A percentile compares a stretch with the other conserved stretches of the same genome.
Evolutionary conservation across 2,329 filamentous ascomycete species (phyloP).

Genomic region (Xylaria sp.): DNA sequence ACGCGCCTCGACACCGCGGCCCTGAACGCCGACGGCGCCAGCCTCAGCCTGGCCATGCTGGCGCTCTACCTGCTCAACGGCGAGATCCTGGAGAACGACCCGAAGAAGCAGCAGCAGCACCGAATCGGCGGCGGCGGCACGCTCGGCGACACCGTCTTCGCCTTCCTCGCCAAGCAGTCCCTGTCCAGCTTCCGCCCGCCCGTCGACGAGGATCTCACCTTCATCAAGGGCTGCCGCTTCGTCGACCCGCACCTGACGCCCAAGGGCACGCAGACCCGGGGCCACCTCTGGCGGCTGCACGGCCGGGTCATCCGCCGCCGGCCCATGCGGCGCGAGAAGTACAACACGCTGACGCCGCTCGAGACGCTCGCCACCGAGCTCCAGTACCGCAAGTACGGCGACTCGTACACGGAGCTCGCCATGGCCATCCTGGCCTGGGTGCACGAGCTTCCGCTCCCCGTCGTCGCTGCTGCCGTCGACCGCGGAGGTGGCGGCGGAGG

Average conservation of each 20-base stretch:
- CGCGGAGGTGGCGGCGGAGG: too few species aligned
- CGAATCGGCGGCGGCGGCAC: conserved; percentile 19
- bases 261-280: conserved; percentile 26
- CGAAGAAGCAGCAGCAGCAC: conserved; percentile 8
- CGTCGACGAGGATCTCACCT: conserved; percentile 30
- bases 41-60: conserved; percentile 33
- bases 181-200: conserved; percentile 33
- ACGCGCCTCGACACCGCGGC: conserved; percentile 30
- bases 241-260: conserved; percentile 27
- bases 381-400: conserved; percentile 24
- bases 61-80: conserved; percentile 35
- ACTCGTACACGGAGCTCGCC: conserved; percentile 27
- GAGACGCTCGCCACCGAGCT: conserved; percentile 30
- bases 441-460: conserved; percentile 8
- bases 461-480: too few species aligned
- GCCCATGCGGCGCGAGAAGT: conserved; percentile 29
- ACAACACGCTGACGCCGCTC: conserved; percentile 25
- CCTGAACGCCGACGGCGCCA: conserved; percentile 24
- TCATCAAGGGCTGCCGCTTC: conserved; percentile 36
- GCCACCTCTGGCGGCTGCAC: conserved; percentile 34
- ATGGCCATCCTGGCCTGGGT: conserved; percentile 16
- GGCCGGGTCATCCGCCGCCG: conserved; percentile 29
- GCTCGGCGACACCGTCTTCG: conserved; percentile 28
- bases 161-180: conserved; percentile 32
- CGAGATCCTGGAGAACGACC: conserved; percentile 36